Conservation (phyloP, 1,284 basidiomycete species). For the Ceratobasidium theobromae region DNA sequence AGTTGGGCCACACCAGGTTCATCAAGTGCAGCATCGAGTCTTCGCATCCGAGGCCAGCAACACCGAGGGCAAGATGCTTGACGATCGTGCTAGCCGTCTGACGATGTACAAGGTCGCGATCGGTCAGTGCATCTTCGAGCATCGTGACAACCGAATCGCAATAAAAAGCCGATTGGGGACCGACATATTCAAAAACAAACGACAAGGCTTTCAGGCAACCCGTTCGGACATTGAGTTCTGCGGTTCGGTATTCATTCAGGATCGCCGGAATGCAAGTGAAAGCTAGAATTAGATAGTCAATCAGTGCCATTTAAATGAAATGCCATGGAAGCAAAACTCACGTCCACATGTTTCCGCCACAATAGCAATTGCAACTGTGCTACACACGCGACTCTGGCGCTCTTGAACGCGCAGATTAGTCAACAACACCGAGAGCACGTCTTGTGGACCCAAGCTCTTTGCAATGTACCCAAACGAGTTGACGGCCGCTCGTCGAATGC, state of each 20-base stretch:
- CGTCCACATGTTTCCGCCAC: conserved; percentile 97
- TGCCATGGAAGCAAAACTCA: conserved; percentile 48
- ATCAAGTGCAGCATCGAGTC: conserved; percentile 97
- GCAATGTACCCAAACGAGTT: conserved; percentile 99
- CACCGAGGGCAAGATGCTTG: conserved; percentile 96
- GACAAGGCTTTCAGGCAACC: conserved; percentile 98
- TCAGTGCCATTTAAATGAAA: conserved; percentile 12
- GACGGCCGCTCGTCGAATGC: conserved; percentile 96
- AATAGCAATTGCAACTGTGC: conserved; percentile 97
- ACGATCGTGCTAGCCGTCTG: conserved; percentile 99
- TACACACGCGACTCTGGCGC: conserved; percentile 97
- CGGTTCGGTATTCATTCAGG: conserved; percentile 97
- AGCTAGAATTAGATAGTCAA: conserved; percentile 52
- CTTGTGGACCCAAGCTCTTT: conserved; percentile 98
- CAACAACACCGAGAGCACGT: conserved; percentile 92
- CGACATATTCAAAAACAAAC: conserved; percentile 99
- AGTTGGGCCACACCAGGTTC: conserved; percentile 99
- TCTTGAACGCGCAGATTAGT: conserved; percentile 99
- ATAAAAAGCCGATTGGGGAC: conserved; percentile 99
- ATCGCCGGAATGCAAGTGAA: conserved; percentile 99
- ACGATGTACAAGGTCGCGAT: conserved; percentile 96
- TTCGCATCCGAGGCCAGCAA: conserved; percentile 95
- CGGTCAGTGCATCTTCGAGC: conserved; percentile 96
- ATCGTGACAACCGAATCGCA: conserved; percentile 96
- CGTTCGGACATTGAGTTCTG: conserved; percentile 98